Evolutionary conservation across 306 rosid genomes (phyloP).

Genomic region (Pyrus bretschneideri): DNA sequence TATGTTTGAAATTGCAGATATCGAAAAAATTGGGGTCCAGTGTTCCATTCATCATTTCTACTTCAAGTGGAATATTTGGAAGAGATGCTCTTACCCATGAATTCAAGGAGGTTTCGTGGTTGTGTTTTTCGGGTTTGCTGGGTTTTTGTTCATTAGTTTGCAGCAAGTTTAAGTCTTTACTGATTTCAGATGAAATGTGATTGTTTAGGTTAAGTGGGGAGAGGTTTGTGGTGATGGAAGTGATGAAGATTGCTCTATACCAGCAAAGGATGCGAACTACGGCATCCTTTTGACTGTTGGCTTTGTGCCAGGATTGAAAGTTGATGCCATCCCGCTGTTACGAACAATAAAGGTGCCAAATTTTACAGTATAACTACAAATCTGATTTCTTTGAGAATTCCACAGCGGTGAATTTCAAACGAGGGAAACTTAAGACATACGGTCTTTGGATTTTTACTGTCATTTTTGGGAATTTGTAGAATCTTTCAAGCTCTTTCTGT

Average conservation of each 20-base stretch:
- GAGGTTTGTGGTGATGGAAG: constrained; percentile 12
- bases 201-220: constrained; percentile 34
- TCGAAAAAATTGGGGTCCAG: constrained; percentile 33
- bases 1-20: constrained; percentile 24
- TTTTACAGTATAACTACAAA: neutral
- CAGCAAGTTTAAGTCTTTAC: neutral
- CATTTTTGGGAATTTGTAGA: neutral
- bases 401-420: neutral
- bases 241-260: constrained; percentile 6
- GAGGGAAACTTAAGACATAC: neutral
- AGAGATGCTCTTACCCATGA: constrained; percentile 51
- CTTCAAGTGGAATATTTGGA: constrained; percentile 53
- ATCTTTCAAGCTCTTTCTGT: neutral
- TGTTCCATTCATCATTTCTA: constrained; percentile 45
- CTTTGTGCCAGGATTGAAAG: constrained; percentile 63
- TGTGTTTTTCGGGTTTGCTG: neutral
- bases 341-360: constrained; percentile 27
- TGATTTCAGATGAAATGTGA: neutral
- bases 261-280: constrained; percentile 15
- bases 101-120: constrained; percentile 51
- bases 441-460: neutral
- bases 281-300: constrained; percentile 68
- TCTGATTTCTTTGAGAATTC: neutral
- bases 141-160: neutral
- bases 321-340: constrained; percentile 51